Evolutionary conservation across 2,329 filamentous ascomycete species (phyloP).

Genomic region (Diaporthe capsici): DNA sequence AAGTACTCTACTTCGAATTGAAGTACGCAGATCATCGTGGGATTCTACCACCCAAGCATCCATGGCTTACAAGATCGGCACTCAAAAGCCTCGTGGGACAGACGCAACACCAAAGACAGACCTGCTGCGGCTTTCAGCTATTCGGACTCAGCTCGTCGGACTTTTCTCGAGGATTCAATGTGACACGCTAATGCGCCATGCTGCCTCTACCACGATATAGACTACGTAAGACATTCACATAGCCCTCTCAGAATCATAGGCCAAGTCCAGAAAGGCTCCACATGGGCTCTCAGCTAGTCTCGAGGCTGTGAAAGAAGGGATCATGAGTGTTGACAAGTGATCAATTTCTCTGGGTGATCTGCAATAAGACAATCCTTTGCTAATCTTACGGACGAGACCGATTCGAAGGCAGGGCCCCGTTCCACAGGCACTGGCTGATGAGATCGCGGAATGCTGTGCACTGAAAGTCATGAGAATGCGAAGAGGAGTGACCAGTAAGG

Average conservation of each 20-base stretch:
- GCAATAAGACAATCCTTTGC: background rate
- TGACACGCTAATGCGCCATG: background rate
- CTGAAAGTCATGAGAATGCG: background rate
- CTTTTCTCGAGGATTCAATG: background rate
- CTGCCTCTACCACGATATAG: background rate
- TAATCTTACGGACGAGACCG: background rate
- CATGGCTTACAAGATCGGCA: slow-evolving; percentile 1
- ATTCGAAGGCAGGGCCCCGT: background rate
- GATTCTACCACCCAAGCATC: background rate
- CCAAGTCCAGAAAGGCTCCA: background rate
- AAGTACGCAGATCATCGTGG: slow-evolving; percentile 5
- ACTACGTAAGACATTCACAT: background rate
- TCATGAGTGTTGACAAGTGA: background rate
- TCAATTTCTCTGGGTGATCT: background rate
- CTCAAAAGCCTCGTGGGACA: background rate
- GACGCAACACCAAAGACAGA: background rate
- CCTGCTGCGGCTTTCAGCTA: background rate
- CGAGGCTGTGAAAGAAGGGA: background rate
- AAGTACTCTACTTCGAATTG: background rate
- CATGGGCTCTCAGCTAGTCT: background rate
- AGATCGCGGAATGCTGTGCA: background rate
- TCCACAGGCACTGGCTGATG: background rate
- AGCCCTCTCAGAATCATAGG: background rate
- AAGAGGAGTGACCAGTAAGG: too few species aligned
- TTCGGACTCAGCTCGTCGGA: slow-evolving; percentile 14